Base-by-base conservation (phyloP, 1,284 basidiomycete genomes). In the Ceratobasidium sp. region DNA sequence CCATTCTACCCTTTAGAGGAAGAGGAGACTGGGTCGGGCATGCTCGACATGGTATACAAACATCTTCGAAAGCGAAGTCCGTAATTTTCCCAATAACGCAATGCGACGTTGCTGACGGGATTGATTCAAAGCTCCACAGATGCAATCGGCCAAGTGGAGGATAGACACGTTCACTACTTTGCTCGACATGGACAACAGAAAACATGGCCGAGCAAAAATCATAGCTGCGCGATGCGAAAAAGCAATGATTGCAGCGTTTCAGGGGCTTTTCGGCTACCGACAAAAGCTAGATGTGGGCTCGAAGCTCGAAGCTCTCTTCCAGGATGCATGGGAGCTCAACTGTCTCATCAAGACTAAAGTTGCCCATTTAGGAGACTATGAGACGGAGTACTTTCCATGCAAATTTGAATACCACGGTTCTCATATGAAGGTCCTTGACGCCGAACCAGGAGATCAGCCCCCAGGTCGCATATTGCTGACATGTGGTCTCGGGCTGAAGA, bases 381-480 rank as follows among this genome's bases (percentile, higher is more conserved):
- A 43, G 13, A 26, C 30, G 18, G 16, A 41, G 35, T 59, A 59
- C 14, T 44, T 23, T 26, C 58, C n/a, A 7, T 26, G 1, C 38
- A 44, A 59, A 18, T 4, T 7, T 8, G 3, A 21, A 2, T 59
- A 44, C 58, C n/a, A 59, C 8, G 58, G 28, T 26, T 44, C n/a
- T 6, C 8, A 13, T 7, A 59, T 59, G 58, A 8, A 35, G n/a
- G 58, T 59, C 5, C 23, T 43, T 8, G 58, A 59, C 23, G 41
- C 58, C 16, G 23, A 44, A 21, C 16, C 4, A 28, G 58, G 58
- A 3, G 58, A 59, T 26, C 21, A 18, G 4, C 1, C 13, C 21
- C 58, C 58, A n/a, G 26, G 11, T 23, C 58, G 28, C 44, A 59
- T 59, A 8, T n/a, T 59, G 16, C 44, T 43, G 16, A 44, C 58